Base-by-base conservation (phyloP, 176 grass and related monocot genomes). In the Cenchrus fungigraminus region DNA sequence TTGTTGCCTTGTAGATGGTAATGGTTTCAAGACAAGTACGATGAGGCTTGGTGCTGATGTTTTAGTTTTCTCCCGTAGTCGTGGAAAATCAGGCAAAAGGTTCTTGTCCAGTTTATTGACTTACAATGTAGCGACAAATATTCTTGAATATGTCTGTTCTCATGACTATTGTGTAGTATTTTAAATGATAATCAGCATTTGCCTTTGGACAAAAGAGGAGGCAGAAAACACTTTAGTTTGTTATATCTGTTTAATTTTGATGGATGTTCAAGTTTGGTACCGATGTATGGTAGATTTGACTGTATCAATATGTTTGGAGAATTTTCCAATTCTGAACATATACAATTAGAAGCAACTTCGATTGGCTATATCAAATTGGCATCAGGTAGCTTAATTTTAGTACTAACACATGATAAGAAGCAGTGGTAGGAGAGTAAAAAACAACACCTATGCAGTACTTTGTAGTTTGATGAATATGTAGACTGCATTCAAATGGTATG, bases 41-140 rank as follows among this genome's bases (percentile, higher is more conserved):
- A 81, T 81, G 79, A 81, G 79, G 53, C 79, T 81, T 44, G 79
- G 79, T 56, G 79, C 79, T 69, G 67, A 73, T 84, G 95, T 88
- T 37, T 91, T 98, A 55, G 95, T 98, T 8, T 95, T 98, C 52
- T 98, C 95, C 45, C 82, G 92, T 84, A 92, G 90, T 87, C 49
- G 20, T 76, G 88, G 78, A 67, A 94, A 92, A 83, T 68, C 81
- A 42, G 90, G 90, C 46, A 92, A 84, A 88, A 99, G 97, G 97
- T 99, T 85, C 45, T 83, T 42, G 79, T 76, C 25, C 73, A 77
- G 4, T 79, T 80, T 85, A 65, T 69, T 70, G 17, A 43, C 42
- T 29, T 78, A 49, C 37, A 49, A 32, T 58, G 14, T 79, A 71
- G 51, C 56, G 73, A 73, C 8, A 75, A 16, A 68, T 22, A 61